These are phyloP conservation scores for Xylariaceae sp. DNA, from an alignment of 2,329 filamentous ascomycete genomes.

Conservation along the genomic window DNA sequence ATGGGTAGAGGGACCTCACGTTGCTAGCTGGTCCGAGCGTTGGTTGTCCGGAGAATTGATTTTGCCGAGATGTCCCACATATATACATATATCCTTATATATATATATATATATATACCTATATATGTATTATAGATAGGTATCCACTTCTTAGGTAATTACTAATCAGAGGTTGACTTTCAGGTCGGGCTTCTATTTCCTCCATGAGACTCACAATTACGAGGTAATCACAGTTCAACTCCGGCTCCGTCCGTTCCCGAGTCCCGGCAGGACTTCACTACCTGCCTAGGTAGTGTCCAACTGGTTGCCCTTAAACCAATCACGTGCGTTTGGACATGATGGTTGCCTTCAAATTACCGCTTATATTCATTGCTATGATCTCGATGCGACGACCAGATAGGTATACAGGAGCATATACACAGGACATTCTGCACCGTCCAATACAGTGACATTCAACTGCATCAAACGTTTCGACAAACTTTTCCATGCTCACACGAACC, in stretches of 20 bases:
- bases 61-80: slow-evolving; percentile 17
- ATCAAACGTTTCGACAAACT: neutral
- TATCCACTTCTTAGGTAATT: too few relatives aligned
- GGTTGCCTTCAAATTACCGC: slow-evolving; percentile 9
- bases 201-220: too few relatives aligned
- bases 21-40: slow-evolving; percentile 21
- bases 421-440: slow-evolving; percentile 13
- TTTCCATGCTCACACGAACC: too few relatives aligned
- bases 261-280: neutral
- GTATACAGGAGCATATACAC: slow-evolving; percentile 5
- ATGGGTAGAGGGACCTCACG: slow-evolving; percentile 1
- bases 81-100: too few relatives aligned
- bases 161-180: too few relatives aligned
- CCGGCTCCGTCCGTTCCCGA: neutral
- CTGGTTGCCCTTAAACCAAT: too few relatives aligned
- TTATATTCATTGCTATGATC: neutral
- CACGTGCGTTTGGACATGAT: neutral
- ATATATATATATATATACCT: too few relatives aligned
- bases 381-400: neutral
- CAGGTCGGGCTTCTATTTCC: too few relatives aligned
- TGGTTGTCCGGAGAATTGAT: slow-evolving; percentile 24
- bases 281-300: neutral
- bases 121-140: too few relatives aligned
- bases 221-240: neutral
- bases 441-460: slow-evolving; percentile 11